These are phyloP conservation scores for Ceratocystis huliohia DNA, from an alignment of 2,329 filamentous ascomycete species.

Conservation along the genomic window DNA sequence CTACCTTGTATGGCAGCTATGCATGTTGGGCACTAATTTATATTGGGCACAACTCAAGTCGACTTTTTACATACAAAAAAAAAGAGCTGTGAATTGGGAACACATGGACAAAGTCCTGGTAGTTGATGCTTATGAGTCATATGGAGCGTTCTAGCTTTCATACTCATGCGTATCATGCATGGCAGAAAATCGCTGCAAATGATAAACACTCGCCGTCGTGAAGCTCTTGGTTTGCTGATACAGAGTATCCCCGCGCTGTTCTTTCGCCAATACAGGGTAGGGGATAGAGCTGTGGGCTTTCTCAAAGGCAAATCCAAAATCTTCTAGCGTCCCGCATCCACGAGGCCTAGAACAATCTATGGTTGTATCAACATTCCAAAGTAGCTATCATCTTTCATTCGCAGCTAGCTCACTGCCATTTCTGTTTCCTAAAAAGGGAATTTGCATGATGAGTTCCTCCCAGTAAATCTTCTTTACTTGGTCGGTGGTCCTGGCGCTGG, in stretches of 20 bases:
- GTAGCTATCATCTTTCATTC: not conserved
- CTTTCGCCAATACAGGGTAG: not conserved
- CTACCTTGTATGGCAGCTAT: constrained; percentile 1
- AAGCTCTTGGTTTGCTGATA: too few relatives aligned
- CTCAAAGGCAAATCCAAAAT: too few relatives aligned
- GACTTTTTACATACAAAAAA: not conserved
- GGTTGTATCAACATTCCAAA: not conserved
- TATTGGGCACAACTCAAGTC: not conserved
- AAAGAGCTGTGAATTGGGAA: not conserved
- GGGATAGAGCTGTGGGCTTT: not conserved
- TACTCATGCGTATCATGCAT: not conserved
- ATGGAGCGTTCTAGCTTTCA: not conserved
- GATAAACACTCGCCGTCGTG: not conserved
- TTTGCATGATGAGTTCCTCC: not conserved
- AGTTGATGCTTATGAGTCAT: not conserved
- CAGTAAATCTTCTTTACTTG: not conserved
- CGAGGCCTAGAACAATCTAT: not conserved
- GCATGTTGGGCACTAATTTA: constrained; percentile 8
- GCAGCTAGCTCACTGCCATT: not conserved
- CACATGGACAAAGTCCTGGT: not conserved
- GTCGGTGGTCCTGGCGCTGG: not conserved
- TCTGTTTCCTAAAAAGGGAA: not conserved
- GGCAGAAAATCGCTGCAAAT: not conserved
- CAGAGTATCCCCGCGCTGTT: too few relatives aligned
- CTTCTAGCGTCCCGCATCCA: not conserved